Percentiles rank a stretch among this genome's conserved stretches.
phyloP scores from a whole-genome alignment of 1,284 basidiomycete species.

The Agroathelia rolfsii region DNA sequence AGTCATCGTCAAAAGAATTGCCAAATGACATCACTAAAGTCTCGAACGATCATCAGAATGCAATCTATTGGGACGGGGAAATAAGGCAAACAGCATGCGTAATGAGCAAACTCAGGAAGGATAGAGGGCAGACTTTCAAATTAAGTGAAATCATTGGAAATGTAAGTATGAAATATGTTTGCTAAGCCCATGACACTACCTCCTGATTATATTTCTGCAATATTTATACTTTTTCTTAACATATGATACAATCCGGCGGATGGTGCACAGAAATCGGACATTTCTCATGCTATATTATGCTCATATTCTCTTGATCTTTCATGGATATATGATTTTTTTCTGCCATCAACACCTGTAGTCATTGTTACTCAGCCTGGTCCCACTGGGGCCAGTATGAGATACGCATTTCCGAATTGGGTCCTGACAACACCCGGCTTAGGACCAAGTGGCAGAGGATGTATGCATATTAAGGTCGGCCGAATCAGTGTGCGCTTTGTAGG shows the following conservation, averaged over 20 bases:
- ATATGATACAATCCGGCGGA: slow-evolving; percentile 4
- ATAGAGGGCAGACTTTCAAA: slow-evolving; percentile 50
- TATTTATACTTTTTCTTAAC: slow-evolving; percentile 3
- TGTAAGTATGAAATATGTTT: slow-evolving; percentile 26
- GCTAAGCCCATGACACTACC: background rate
- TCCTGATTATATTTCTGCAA: slow-evolving; percentile 5
- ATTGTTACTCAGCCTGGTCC: slow-evolving; percentile 51
- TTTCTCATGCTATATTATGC: slow-evolving; percentile 65
- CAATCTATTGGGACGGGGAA: slow-evolving; percentile 60
- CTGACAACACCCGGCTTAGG: slow-evolving; percentile 57
- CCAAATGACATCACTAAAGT: slow-evolving; percentile 9
- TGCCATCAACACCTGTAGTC: slow-evolving; percentile 56
- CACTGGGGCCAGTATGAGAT: slow-evolving; percentile 45
- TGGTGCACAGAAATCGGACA: slow-evolving; percentile 42
- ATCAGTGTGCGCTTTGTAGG: slow-evolving; percentile 3
- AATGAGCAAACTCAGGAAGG: slow-evolving; percentile 44
- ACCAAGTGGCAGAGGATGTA: slow-evolving; percentile 53
- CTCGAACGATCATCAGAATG: slow-evolving; percentile 22
- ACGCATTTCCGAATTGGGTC: slow-evolving; percentile 64
- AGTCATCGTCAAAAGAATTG: slow-evolving; percentile 3
- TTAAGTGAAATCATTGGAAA: slow-evolving; percentile 55
- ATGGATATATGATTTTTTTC: slow-evolving; percentile 65
- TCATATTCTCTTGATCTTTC: slow-evolving; percentile 51
- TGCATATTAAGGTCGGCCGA: slow-evolving; percentile 73
- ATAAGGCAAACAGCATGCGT: slow-evolving; percentile 62